Base-by-base conservation (phyloP, 345 rosid species). In the Corchorus capsularis region DNA sequence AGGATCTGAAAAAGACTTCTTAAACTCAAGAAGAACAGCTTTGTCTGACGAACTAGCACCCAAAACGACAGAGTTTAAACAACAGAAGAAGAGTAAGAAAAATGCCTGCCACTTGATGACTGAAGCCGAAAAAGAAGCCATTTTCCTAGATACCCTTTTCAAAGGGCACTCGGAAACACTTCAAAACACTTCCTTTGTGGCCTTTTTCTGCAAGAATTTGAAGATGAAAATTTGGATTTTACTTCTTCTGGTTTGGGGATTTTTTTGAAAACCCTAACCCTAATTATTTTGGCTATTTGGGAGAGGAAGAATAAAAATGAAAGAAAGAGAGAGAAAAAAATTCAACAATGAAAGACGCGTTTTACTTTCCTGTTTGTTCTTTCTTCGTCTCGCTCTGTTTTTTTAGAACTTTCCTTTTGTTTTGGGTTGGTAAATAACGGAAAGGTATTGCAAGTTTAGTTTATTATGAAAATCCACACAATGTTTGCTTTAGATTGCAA, bases 21-120 rank as follows among this genome's bases (percentile, higher is more conserved):
- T 94, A 80, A 94, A 89, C 86, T 85, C 85, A 47, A 93, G 79
- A 63, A 94, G 87, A 74, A 76, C 87, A 46, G 91, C 87, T 83
- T 88, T 85, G 77, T 90, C 97, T 12, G 93, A 83, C 77, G 54
- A 59, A 43, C 16, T 5, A 65, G 79, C 88, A 6, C 82, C 85
- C 3, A 68, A 61, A 66, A 47, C 86, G 3, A 75, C 76, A 45
- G 56, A 16, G 69, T n/a, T 71, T 11, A 80, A 54, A n/a, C 73
- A 52, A 19, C 71, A 72, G 69, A 78, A 80, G 20, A 80, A 78
- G 16, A 91, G 74, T 49, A 73, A 70, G 37, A 84, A 85, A 76
- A 80, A 86, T 52, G 60, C 16, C 70, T 76, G 82, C 89, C 88
- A 83, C 78, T 87, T 87, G 81, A 86, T 72, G 41, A 85, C 84